These are phyloP conservation scores for Amylocarpus encephaloides DNA, from an alignment of 2,329 filamentous ascomycete genomes.

Conservation along the genomic window DNA sequence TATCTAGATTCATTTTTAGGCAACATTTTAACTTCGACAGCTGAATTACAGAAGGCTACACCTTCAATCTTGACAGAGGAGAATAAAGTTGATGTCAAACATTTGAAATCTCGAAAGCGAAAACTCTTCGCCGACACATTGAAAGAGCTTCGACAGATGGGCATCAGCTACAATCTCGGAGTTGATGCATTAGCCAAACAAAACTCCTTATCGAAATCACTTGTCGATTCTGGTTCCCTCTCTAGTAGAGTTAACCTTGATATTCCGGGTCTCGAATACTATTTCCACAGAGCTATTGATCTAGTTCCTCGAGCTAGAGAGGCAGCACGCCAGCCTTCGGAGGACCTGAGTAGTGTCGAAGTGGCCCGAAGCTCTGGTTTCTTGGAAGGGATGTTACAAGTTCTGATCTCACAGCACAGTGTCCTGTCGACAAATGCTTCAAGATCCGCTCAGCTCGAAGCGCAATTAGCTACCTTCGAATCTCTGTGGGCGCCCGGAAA, in stretches of 20 bases:
- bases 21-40: slow-evolving; percentile 60
- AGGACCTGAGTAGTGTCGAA: slow-evolving; percentile 78
- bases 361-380: slow-evolving; percentile 73
- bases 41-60: slow-evolving; percentile 75
- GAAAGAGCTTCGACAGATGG: slow-evolving; percentile 80
- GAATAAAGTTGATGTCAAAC: slow-evolving; percentile 76
- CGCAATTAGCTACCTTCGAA: slow-evolving; percentile 18
- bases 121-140: slow-evolving; percentile 86
- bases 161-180: slow-evolving; percentile 75
- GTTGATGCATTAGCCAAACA: slow-evolving; percentile 69
- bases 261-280: slow-evolving; percentile 53
- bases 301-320: slow-evolving; percentile 62
- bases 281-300: slow-evolving; percentile 75
- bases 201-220: slow-evolving; percentile 59
- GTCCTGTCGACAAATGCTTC: slow-evolving; percentile 17
- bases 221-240: slow-evolving; percentile 51
- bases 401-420: slow-evolving; percentile 54
- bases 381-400: slow-evolving; percentile 75
- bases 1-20: slow-evolving; percentile 63
- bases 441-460: slow-evolving; percentile 18
- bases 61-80: slow-evolving; percentile 77
- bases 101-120: slow-evolving; percentile 84
- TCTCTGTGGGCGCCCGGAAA: slow-evolving; percentile 38
- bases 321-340: slow-evolving; percentile 66
- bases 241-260: slow-evolving; percentile 8